Evolutionary conservation across 495 filamentous ascomycete species (phyloP).

Genomic region (Xanthoparmelia taractica): DNA sequence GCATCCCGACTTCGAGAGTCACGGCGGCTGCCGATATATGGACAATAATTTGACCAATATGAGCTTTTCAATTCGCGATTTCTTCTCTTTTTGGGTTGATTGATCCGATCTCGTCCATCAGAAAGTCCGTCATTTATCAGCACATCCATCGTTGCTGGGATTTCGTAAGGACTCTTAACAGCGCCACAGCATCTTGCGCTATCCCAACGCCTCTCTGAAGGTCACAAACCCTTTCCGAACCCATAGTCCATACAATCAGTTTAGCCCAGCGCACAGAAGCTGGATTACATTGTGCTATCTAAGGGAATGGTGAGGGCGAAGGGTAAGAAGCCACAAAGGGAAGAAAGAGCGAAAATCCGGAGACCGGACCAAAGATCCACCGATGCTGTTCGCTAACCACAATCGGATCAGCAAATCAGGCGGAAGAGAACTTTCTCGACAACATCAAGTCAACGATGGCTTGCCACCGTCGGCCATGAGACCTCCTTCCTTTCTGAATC

Average conservation of each 20-base stretch:
- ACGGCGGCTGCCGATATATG: background rate
- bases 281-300: background rate
- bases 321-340: background rate
- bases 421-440: conserved; percentile 12
- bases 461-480: conserved; percentile 2
- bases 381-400: background rate
- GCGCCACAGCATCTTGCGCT: background rate
- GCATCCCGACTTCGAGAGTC: no score
- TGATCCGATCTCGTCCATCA: background rate
- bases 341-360: background rate
- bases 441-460: background rate
- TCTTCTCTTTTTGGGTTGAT: background rate
- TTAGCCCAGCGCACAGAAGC: background rate
- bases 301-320: background rate
- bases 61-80: background rate
- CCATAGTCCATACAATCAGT: background rate
- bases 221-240: background rate
- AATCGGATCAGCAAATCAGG: background rate
- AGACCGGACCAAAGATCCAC: background rate
- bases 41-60: background rate
- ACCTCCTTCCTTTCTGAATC: conserved; percentile 1
- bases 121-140: no score
- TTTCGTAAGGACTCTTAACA: background rate
- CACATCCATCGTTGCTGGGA: background rate
- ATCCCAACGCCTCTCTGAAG: background rate